A percentile compares a stretch with the other conserved stretches of the same genome.
Evolutionary conservation across 169 alveolate genomes (phyloP).

Genomic region (Amoebophrya sp.): DNA sequence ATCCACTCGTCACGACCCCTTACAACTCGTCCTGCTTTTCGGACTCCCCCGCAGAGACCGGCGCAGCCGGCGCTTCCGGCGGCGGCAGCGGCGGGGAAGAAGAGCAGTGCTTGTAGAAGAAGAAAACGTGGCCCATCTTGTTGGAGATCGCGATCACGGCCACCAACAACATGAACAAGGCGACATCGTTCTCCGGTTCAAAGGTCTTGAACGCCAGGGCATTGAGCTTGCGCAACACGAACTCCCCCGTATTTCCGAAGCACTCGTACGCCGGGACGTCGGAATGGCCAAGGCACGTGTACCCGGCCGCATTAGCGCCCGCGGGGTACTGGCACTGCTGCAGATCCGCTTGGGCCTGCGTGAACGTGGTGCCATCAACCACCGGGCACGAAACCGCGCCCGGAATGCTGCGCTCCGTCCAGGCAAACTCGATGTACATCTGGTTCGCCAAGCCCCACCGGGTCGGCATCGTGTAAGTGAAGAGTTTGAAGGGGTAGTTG

Average conservation of each 20-base stretch:
- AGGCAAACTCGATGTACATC: not conserved
- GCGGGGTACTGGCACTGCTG: not conserved
- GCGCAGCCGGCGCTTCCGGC: too few relatives aligned
- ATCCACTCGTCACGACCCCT: too few relatives aligned
- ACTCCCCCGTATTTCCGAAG: not conserved
- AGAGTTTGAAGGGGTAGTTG: not conserved
- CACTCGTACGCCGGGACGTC: not conserved
- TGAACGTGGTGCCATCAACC: not conserved
- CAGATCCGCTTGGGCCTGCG: too few relatives aligned
- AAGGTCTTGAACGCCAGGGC: not conserved
- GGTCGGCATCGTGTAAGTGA: not conserved
- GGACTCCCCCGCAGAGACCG: too few relatives aligned
- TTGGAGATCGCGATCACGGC: not conserved
- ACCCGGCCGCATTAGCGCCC: not conserved
- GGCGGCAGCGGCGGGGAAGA: too few relatives aligned
- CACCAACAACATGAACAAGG: not conserved
- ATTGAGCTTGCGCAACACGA: not conserved
- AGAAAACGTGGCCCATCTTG: constrained; percentile 12
- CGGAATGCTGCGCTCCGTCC: not conserved
- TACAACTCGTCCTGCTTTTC: too few relatives aligned
- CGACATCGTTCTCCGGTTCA: not conserved
- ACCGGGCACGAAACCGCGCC: not conserved
- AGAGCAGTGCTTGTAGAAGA: not conserved
- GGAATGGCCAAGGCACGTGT: not conserved
- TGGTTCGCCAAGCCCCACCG: not conserved